Evolutionary conservation across 768 basidiomycete genomes (phyloP), one percentile per base, ranked within the genome.

Genomic region (Termitomyces titanicus): DNA sequence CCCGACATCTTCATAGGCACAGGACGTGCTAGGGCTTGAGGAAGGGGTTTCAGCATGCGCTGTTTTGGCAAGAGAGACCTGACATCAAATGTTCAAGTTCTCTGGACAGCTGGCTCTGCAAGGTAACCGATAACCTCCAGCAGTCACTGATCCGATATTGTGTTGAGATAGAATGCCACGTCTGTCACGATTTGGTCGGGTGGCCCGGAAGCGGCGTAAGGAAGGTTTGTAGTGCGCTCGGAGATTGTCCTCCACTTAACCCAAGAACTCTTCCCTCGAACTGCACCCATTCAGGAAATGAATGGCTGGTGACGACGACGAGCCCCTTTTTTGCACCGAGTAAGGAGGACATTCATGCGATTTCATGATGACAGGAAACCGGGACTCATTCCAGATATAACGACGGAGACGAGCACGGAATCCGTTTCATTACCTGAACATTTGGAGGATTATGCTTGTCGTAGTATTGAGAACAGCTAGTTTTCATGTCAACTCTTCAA

Each of bases 361-460:
- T 29, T 29, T 22, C 58, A 42, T 1, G 74, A 74, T 5, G 63
- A 61, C 24, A 83, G 66, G 65, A 84, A 84, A 0, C 82, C 82
- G 3, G 74, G 68, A 5, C 25, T 20, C 12, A 51, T 44, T 3
- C 62, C 59, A 0, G 81, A 77, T 24, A 82, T 72, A 5, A 82
- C 80, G n/a, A 76, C 68, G 4, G 81, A 82, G 1, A 84, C 62
- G 6, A 83, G 61, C 8, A 83, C 71, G 54, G 71, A 81, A 35
- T 76, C 71, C 5, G 69, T 74, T 66, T 83, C 82, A 55, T 83
- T 83, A 0, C 82, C 81, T 49, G 6, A 12, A 18, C 3, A 27
- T 81, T 54, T 4, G 39, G n/a, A n/a, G n/a, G n/a, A n/a, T n/a
- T n/a, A n/a, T n/a, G n/a, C n/a, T n/a, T n/a, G n/a, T n/a, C n/a